Conservation (phyloP, 257 asterid species). For the Ajuga chamaepitys region DNA sequence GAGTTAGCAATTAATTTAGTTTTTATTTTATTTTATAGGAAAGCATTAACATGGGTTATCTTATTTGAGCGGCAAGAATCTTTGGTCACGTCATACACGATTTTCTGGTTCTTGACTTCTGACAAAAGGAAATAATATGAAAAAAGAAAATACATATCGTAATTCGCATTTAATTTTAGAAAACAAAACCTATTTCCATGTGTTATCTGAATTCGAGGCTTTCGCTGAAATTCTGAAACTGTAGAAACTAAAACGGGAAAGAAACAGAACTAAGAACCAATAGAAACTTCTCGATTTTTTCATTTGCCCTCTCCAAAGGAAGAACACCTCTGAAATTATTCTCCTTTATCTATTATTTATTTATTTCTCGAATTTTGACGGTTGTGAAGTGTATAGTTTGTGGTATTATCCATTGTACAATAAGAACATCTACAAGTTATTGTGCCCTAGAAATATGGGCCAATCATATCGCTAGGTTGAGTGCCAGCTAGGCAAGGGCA, state of each 20-base stretch:
- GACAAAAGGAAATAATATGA: slow-evolving; percentile 27
- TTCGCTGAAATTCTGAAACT: slow-evolving; percentile 33
- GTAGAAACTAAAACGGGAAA: no score
- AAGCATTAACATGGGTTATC: slow-evolving; percentile 12
- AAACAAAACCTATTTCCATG: no score
- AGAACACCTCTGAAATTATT: slow-evolving; percentile 15
- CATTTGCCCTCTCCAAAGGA: slow-evolving; percentile 26
- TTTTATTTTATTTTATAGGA: no score
- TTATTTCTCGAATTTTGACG: slow-evolving; percentile 20
- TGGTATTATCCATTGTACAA: slow-evolving; percentile 38
- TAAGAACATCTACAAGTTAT: not conserved
- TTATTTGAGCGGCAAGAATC: slow-evolving; percentile 39
- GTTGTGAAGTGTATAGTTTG: slow-evolving; percentile 15
- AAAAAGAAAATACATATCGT: no score
- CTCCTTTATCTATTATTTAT: not conserved
- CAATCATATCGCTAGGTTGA: slow-evolving; percentile 45
- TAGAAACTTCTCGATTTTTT: slow-evolving; percentile 9
- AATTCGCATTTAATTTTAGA: no score
- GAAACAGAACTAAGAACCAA: slow-evolving; percentile 27
- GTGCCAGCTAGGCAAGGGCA: slow-evolving; percentile 49
- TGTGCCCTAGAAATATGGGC: slow-evolving; percentile 26
- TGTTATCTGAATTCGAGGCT: not conserved
- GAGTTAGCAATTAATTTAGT: no score
- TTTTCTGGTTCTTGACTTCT: slow-evolving; percentile 47
- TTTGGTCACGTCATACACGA: slow-evolving; percentile 69